Evolutionary conservation across 2,329 filamentous ascomycete genomes (phyloP).

Genomic region (Tolypocladium amazonense): DNA sequence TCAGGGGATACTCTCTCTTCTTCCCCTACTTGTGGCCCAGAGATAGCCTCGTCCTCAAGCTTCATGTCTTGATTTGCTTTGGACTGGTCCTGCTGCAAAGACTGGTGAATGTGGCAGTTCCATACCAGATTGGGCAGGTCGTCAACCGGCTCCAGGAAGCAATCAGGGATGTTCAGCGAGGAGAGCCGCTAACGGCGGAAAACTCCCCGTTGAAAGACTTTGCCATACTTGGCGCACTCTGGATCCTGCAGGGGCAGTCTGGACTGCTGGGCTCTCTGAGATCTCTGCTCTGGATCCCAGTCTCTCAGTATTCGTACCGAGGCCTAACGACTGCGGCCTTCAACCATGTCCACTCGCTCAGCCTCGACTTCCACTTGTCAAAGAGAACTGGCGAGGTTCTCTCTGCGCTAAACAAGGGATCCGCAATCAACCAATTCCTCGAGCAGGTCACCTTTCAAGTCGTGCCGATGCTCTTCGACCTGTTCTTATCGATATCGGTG

Average conservation of each 20-base stretch:
- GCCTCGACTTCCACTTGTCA: constrained; percentile 89
- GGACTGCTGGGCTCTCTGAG: constrained; percentile 76
- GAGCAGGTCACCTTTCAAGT: constrained; percentile 96
- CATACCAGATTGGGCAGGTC: constrained; percentile 68
- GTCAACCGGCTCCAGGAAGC: constrained; percentile 56
- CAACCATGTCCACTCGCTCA: constrained; percentile 91
- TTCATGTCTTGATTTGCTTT: constrained; percentile 76
- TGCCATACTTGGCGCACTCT: constrained; percentile 46
- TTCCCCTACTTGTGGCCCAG: constrained; percentile 96
- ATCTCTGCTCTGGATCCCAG: constrained; percentile 86
- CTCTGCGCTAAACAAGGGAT: constrained; percentile 91
- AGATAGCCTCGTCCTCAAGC: constrained; percentile 61
- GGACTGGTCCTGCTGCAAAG: constrained; percentile 70
- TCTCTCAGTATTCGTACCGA: constrained; percentile 93
- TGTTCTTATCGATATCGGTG: constrained; percentile 67
- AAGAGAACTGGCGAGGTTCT: constrained; percentile 96
- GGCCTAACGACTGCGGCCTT: constrained; percentile 91
- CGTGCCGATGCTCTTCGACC: constrained; percentile 85
- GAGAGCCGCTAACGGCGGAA: constrained; percentile 20
- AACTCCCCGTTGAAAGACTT: constrained; percentile 26
- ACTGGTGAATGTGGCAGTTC: constrained; percentile 76
- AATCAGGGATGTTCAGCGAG: constrained; percentile 35
- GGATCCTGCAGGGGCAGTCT: constrained; percentile 82
- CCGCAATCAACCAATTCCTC: constrained; percentile 90
- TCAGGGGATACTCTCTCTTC: constrained; percentile 84